These are phyloP conservation scores for Pseudopithomyces maydicus DNA, from an alignment of 2,329 filamentous ascomycete species.

Conservation along the genomic window DNA sequence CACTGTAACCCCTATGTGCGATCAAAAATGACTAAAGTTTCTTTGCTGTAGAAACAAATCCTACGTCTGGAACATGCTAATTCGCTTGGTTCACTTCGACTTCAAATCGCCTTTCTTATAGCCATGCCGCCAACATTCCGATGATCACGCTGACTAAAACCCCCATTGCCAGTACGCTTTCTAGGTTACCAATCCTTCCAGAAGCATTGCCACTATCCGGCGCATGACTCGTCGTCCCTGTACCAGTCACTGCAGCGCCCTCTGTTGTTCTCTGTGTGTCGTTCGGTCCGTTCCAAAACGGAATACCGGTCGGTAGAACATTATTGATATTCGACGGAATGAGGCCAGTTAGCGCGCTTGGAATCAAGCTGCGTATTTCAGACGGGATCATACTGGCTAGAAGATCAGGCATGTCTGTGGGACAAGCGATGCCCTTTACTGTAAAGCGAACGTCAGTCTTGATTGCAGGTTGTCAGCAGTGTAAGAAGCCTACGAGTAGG, in stretches of 20 bases:
- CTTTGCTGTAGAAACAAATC: too few relatives aligned
- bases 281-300: not conserved
- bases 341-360: not conserved
- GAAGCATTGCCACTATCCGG: conserved; percentile 1
- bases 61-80: too few relatives aligned
- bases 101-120: conserved; percentile 15
- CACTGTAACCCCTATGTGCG: too few relatives aligned
- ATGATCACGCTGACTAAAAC: conserved; percentile 13
- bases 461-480: not conserved
- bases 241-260: not conserved
- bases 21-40: too few relatives aligned
- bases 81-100: too few relatives aligned
- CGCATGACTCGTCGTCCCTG: not conserved
- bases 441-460: not conserved
- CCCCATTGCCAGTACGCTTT: conserved; percentile 14
- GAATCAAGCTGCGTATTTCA: not conserved
- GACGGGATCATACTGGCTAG: conserved; percentile 6
- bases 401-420: conserved; percentile 2
- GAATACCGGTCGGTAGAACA: not conserved
- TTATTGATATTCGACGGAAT: conserved; percentile 5
- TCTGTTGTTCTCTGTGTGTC: not conserved
- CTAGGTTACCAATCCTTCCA: conserved; percentile 3
- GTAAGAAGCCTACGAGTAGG: not conserved
- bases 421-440: conserved; percentile 10
- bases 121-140: conserved; percentile 13